These are phyloP conservation scores for Plantago coronopus DNA, from an alignment of 305 asterid genomes.

Conservation along the genomic window DNA sequence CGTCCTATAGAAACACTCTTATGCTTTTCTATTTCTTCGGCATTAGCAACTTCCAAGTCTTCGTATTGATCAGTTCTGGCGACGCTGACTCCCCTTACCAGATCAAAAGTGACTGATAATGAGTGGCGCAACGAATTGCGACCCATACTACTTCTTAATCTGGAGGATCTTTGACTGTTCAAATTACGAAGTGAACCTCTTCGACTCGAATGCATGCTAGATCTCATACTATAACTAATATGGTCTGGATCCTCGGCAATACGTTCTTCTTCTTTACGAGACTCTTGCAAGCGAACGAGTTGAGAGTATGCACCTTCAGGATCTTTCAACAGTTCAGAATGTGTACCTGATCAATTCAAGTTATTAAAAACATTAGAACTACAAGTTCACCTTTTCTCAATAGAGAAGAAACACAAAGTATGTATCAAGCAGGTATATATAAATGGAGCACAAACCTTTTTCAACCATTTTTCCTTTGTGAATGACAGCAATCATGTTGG, in stretches of 20 bases:
- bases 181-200: conserved; percentile 27
- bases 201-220: conserved; percentile 38
- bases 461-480: conserved; percentile 76
- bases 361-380: neutral
- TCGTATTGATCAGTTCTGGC: conserved; percentile 35
- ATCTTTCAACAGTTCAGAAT: conserved; percentile 52
- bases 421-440: neutral
- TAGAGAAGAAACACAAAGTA: neutral
- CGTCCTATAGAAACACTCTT: conserved; percentile 40
- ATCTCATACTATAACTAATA: conserved; percentile 22
- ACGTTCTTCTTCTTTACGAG: conserved; percentile 45
- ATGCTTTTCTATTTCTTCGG: conserved; percentile 27
- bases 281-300: conserved; percentile 70
- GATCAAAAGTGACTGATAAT: conserved; percentile 40
- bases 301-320: conserved; percentile 84
- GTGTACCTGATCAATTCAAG: conserved; percentile 50
- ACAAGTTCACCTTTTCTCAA: neutral
- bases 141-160: conserved; percentile 41
- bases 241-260: conserved; percentile 24
- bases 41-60: conserved; percentile 22
- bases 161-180: conserved; percentile 44
- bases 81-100: conserved; percentile 41
- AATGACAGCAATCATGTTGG: conserved; percentile 72
- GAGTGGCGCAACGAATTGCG: conserved; percentile 37
- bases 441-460: conserved; percentile 44